Base-by-base conservation (phyloP, 106 monocot species). In the Dioscorea zingiberensis region DNA sequence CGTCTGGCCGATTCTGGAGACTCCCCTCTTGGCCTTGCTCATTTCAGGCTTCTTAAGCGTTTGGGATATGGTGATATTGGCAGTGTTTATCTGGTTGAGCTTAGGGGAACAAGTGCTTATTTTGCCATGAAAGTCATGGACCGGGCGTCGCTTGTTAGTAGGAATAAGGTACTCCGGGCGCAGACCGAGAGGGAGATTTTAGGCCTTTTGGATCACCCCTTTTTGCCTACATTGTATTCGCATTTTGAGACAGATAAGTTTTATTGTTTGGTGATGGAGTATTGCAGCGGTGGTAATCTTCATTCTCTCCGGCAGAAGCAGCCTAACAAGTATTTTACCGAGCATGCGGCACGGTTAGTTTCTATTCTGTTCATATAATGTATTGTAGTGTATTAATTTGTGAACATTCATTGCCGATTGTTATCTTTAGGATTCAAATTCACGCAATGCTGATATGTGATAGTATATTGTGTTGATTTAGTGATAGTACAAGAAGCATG, bases 11-110 rank as follows among this genome's bases (percentile, higher is more conserved):
- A 54, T 32, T 48, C 69, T 0, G 70, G 66, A 64, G 81, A 76
- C 4, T 47, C 81, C 5, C 71, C 76, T 15, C 59, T 80, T 13
- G 75, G 75, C 59, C 59, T 75, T 13, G 45, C 45, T 10, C 66
- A 80, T 60, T 80, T 80, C 51, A 70, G 70, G 44, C 80, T 80
- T 19, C 70, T 80, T 5, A 70, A 70, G 21, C 74, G 80, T 7
- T 70, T 80, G 21, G 80, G 80, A 9, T 80, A 80, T 47, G 80
- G 80, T 23, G 80, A 80, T 28, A 80, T 80, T 21, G 80, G 80
- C 12, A 80, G 80, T 27, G 80, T 80, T 13, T 80, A 80, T 71
- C 70, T 80, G 27, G 80, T 80, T 12, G 75, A 80, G 51, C 74
- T 80, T 23, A 70, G 70, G 45, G 75, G 75, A 2, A 66, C 70